phyloP scores from a whole-genome alignment of 169 alveolate species.

The Cryptosporidium canis region DNA sequence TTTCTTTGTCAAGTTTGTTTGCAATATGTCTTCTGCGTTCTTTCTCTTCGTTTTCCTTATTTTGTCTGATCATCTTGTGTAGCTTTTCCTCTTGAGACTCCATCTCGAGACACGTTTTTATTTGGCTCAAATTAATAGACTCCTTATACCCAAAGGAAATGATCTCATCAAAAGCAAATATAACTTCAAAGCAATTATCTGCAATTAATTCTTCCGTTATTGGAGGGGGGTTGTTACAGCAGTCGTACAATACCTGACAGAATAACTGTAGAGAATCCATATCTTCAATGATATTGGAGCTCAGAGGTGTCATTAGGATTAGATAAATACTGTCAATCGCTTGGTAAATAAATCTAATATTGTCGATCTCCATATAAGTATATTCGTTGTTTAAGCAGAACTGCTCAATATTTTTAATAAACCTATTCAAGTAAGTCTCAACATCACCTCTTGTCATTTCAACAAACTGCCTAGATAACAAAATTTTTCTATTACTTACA shows the following conservation, averaged over 20 bases:
- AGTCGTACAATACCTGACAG: constrained; percentile 81
- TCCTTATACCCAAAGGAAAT: constrained; percentile 86
- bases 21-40: constrained; percentile 88
- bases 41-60: constrained; percentile 87
- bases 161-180: constrained; percentile 89
- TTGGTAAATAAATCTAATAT: constrained; percentile 88
- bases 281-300: constrained; percentile 90
- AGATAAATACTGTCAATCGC: constrained; percentile 87
- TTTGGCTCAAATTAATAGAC: constrained; percentile 86
- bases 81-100: constrained; percentile 90
- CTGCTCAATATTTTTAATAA: constrained; percentile 35
- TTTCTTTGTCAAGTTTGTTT: constrained; percentile 88
- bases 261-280: constrained; percentile 86
- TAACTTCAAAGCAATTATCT: constrained; percentile 85
- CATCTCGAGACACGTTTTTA: constrained; percentile 89
- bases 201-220: constrained; percentile 84
- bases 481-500: constrained; percentile 82
- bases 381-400: constrained; percentile 77
- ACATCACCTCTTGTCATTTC: constrained; percentile 87
- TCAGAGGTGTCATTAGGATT: constrained; percentile 85
- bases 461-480: constrained; percentile 88
- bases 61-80: constrained; percentile 77
- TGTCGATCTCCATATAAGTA: constrained; percentile 88
- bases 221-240: constrained; percentile 75
- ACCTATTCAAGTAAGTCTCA: constrained; percentile 80